A percentile compares a stretch with the other conserved stretches of the same genome.
Conservation (phyloP, 345 rosid genomes). For the Hevea brasiliensis region DNA sequence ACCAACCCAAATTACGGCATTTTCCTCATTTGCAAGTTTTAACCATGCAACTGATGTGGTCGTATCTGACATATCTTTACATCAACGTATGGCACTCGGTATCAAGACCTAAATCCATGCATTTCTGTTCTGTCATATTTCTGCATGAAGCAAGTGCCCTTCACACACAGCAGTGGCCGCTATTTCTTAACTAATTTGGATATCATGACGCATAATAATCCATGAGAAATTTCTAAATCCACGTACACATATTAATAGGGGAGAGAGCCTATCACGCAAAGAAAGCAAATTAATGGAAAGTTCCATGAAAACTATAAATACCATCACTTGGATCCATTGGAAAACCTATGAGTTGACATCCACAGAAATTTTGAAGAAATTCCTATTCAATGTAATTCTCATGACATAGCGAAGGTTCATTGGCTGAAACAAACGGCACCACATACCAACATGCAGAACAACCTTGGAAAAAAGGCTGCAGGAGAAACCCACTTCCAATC, state of each 20-base stretch:
- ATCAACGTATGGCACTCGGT: not conserved
- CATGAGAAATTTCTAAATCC: not conserved
- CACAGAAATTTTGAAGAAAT: not conserved
- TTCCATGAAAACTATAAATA: not conserved
- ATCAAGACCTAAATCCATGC: not conserved
- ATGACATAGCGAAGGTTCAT: not conserved
- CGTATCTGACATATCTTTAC: not conserved
- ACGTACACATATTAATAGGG: not conserved
- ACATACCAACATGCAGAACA: not conserved
- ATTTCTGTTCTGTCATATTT: not conserved
- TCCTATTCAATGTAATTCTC: not conserved
- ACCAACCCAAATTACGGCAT: not conserved
- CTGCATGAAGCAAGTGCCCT: not conserved
- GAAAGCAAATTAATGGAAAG: not conserved
- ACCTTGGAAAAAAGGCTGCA: not conserved
- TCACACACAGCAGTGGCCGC: too few relatives aligned
- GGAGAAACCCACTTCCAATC: not conserved
- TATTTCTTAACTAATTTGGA: too few relatives aligned
- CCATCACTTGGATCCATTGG: too few relatives aligned
- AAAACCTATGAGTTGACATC: too few relatives aligned
- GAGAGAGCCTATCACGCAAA: not conserved
- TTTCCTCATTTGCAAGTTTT: conserved; percentile 20
- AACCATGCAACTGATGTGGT: not conserved
- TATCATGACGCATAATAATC: too few relatives aligned
- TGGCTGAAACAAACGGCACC: not conserved